A percentile compares a stretch with the other conserved stretches of the same genome.
phyloP scores from a whole-genome alignment of 306 rosid genomes.

The Acacia confusa region DNA sequence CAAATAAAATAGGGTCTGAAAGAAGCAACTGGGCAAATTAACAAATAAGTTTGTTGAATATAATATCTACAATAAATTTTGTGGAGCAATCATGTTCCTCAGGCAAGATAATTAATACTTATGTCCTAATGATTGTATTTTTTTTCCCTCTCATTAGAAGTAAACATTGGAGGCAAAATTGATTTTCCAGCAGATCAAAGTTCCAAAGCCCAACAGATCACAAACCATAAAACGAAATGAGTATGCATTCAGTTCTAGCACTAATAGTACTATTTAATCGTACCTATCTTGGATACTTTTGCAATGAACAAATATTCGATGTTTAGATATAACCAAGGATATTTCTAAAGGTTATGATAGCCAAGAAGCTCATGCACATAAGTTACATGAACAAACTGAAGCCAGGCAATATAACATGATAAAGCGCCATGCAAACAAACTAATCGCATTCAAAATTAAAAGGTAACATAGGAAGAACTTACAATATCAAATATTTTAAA shows the following conservation, averaged over 20 bases:
- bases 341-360: neutral
- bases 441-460: constrained; percentile 17
- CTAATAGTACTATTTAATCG: neutral
- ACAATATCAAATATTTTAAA: constrained; percentile 63
- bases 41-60: neutral
- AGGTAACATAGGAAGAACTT: constrained; percentile 35
- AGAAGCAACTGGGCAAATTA: neutral
- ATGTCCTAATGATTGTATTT: neutral
- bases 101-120: neutral
- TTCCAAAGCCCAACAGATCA: neutral
- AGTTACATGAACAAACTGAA: neutral
- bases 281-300: too few relatives aligned
- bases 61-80: neutral
- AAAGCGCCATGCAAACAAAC: constrained; percentile 9
- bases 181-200: neutral
- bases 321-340: neutral
- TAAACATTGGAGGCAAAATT: neutral
- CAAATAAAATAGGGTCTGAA: neutral
- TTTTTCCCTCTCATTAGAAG: neutral
- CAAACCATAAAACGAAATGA: neutral
- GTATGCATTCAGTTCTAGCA: neutral
- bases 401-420: neutral
- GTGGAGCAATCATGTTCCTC: neutral
- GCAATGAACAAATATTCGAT: too few relatives aligned
- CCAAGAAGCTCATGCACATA: neutral